Evolutionary conservation across 495 filamentous ascomycete species (phyloP).

Genomic region (Darksidea phi): DNA sequence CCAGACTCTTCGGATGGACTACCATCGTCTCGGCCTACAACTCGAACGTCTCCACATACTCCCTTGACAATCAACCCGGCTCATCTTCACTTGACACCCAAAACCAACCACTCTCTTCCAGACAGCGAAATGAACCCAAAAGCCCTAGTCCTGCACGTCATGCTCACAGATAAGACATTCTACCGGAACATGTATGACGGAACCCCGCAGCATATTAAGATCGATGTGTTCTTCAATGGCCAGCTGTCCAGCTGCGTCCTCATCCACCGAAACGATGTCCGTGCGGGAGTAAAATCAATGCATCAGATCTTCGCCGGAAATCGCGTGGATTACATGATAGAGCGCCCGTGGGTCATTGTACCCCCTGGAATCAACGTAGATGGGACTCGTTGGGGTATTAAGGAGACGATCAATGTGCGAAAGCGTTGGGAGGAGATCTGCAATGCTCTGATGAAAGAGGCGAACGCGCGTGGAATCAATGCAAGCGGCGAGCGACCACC

Average conservation of each 20-base stretch:
- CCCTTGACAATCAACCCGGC: neutral
- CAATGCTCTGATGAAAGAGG: slow-evolving; percentile 38
- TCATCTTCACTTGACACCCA: neutral
- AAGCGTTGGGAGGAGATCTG: slow-evolving; percentile 43
- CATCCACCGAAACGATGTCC: slow-evolving; percentile 5
- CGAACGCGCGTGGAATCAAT: slow-evolving; percentile 38
- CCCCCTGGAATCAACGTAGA: slow-evolving; percentile 37
- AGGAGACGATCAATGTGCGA: slow-evolving; percentile 1
- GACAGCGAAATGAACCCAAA: slow-evolving; percentile 2
- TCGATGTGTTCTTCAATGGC: slow-evolving; percentile 52
- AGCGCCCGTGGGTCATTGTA: slow-evolving; percentile 47
- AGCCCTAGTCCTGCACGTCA: slow-evolving; percentile 36
- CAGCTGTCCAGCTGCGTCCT: slow-evolving; percentile 39
- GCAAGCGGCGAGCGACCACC: slow-evolving; percentile 36
- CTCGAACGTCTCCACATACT: neutral
- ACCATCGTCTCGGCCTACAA: neutral
- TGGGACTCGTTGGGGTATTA: slow-evolving; percentile 17
- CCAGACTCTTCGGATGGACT: neutral
- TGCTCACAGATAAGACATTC: slow-evolving; percentile 35
- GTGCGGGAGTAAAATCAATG: slow-evolving; percentile 1
- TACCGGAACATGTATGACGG: slow-evolving; percentile 3
- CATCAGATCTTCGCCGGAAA: slow-evolving; percentile 43
- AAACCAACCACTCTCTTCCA: neutral
- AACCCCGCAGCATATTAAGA: slow-evolving; percentile 38
- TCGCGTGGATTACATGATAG: slow-evolving; percentile 38